These are phyloP conservation scores for Diatrype stigma DNA, from an alignment of 2,329 filamentous ascomycete species.

Conservation along the genomic window DNA sequence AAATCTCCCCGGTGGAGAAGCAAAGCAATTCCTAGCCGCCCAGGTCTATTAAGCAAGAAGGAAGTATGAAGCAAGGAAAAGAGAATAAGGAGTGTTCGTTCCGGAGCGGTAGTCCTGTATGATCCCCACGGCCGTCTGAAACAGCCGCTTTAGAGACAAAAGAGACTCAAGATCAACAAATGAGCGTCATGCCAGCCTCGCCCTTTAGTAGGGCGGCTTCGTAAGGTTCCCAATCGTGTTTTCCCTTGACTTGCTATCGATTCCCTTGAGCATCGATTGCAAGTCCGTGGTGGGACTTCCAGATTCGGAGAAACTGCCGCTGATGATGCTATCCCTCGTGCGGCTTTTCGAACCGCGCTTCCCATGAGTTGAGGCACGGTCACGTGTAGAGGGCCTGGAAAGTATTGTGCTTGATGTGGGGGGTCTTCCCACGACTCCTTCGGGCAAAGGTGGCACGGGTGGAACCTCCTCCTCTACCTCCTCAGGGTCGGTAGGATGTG, in stretches of 20 bases:
- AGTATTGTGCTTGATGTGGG: constrained; percentile 14
- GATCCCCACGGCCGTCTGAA: no score
- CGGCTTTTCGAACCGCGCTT: constrained; percentile 25
- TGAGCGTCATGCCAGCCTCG: constrained; percentile 8
- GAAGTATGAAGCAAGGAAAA: no score
- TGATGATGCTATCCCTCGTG: constrained; percentile 23
- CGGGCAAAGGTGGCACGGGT: constrained; percentile 53
- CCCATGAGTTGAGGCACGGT: constrained; percentile 31
- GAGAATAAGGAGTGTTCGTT: no score
- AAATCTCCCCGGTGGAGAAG: no score
- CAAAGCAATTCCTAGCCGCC: no score
- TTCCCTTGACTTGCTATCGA: constrained; percentile 29
- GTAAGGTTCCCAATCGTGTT: constrained; percentile 28
- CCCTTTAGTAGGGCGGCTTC: constrained; percentile 26
- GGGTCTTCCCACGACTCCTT: constrained; percentile 20
- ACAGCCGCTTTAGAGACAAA: no score
- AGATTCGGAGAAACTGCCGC: constrained; percentile 17
- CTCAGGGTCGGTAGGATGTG: constrained; percentile 26
- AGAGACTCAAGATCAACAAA: constrained; percentile 4
- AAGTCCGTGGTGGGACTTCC: constrained; percentile 23
- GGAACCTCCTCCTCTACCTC: constrained; percentile 39
- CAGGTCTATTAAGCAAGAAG: no score
- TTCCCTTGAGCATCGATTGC: constrained; percentile 29
- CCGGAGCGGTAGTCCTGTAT: no score
- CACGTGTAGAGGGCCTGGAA: constrained; percentile 21